Base-by-base conservation (phyloP, 805 yeast genomes). In the Sugiyamaella lignohabitans region DNA sequence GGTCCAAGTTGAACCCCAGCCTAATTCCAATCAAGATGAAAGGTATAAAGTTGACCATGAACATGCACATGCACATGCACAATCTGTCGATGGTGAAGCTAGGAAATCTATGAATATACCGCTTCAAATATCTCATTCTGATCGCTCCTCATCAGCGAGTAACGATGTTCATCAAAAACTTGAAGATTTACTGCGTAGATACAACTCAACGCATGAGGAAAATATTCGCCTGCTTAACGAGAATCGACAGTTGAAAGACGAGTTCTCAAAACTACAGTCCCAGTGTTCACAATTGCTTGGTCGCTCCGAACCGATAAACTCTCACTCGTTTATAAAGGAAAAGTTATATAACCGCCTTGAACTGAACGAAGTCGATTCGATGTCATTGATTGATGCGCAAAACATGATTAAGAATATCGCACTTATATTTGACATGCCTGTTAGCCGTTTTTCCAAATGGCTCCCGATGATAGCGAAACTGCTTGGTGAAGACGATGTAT, bases 351-450 rank as follows among this genome's bases (percentile, higher is more conserved):
- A 27, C 8, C 32, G 32, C 32, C 32, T 27, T 27, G 32, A 27
- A 27, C 14, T 54, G 47, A 51, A 46, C 20, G 32, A 39, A 14
- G 40, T 53, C 5, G 54, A 53, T 38, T 21, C 32, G 16, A 35
- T 48, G 35, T 14, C 42, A 10, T 20, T 34, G 11, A 36, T 27
- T 22, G 48, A 50, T 8, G 40, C 46, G 11, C 48, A 44, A 4
- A 52, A 54, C 41, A 44, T 48, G 22, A 41, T 53, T 23, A 20
- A 48, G 44, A 52, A 47, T 30, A 23, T 52, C 19, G 42, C 50
- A 1, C 29, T 52, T 35, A 43, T 42, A 21, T 42, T 53, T 17
- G 51, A 45, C 16, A 22, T 41, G 14, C 54, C 53, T 10, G 30
- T 38, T 14, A 20, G 44, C 14, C 29, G 38, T 27, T 8, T 52